Evolutionary conservation across 768 basidiomycete genomes (phyloP).

Genomic region (Ramaria rubella): DNA sequence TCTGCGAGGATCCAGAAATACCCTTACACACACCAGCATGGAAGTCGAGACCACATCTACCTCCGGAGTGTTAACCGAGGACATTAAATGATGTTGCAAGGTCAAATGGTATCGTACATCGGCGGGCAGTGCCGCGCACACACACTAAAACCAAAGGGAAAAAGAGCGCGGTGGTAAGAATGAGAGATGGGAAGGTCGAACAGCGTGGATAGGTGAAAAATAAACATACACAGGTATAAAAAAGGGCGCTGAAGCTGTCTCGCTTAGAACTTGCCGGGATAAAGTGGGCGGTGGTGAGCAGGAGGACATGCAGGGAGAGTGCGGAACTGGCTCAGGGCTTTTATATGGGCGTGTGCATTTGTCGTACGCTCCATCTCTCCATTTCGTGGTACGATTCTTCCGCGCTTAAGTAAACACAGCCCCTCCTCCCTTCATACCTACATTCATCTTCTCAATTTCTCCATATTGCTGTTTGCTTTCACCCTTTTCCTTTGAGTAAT

Average conservation of each 20-base stretch:
- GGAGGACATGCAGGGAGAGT: background rate
- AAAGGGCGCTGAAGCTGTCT: background rate
- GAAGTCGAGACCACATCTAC: background rate
- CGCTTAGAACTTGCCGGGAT: background rate
- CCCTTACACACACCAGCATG: background rate
- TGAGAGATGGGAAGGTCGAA: background rate
- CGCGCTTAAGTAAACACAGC: background rate
- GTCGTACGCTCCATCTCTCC: background rate
- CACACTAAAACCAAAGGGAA: background rate
- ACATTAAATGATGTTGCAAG: background rate
- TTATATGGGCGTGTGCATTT: background rate
- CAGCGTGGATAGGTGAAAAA: too few relatives aligned
- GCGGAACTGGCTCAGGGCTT: background rate
- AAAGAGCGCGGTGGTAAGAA: background rate
- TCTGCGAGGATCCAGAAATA: conserved; percentile 4
- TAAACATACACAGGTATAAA: background rate
- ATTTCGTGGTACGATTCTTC: background rate
- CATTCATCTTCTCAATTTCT: background rate
- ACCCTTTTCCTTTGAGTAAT: too few relatives aligned
- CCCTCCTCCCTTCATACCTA: background rate
- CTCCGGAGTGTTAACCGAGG: background rate
- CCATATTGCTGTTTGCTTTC: background rate
- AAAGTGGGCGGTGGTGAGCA: background rate
- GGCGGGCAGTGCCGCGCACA: background rate
- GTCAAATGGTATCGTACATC: background rate